phyloP scores from a whole-genome alignment of 352 stramenopile species.

The Phytophthora cryptogea region DNA sequence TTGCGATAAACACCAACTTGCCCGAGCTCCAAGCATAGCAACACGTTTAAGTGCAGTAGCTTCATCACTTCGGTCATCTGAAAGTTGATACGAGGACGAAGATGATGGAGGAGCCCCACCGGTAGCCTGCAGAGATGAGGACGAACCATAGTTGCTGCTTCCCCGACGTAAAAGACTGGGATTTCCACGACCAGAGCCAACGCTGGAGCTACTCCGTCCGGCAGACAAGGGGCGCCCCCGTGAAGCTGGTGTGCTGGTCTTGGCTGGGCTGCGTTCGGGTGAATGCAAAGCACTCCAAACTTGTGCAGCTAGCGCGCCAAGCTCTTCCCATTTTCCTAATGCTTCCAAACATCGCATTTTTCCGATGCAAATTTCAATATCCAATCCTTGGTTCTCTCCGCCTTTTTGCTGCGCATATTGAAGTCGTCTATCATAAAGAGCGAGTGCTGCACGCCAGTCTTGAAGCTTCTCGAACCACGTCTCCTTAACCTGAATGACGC shows the following conservation, averaged over 20 bases:
- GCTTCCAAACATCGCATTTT: constrained; percentile 98
- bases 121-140: constrained; percentile 25
- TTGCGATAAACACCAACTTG: constrained; percentile 84
- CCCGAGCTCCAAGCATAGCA: constrained; percentile 79
- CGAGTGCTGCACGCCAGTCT: constrained; percentile 95
- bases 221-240: constrained; percentile 22
- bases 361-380: constrained; percentile 95
- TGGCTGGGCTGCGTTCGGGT: constrained; percentile 17
- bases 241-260: constrained; percentile 7
- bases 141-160: constrained; percentile 46
- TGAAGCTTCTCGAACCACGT: constrained; percentile 98
- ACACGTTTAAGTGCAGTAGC: constrained; percentile 63
- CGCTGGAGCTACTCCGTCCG: constrained; percentile 17
- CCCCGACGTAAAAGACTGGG: constrained; percentile 30
- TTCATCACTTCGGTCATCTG: constrained; percentile 46
- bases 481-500: constrained; percentile 92
- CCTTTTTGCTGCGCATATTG: constrained; percentile 30
- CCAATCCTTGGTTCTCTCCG: constrained; percentile 35
- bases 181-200: constrained; percentile 12
- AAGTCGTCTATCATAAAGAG: constrained; percentile 87
- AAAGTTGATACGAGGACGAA: constrained; percentile 27
- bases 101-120: constrained; percentile 11
- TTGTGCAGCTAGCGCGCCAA: constrained; percentile 88
- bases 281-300: constrained; percentile 52
- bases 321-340: constrained; percentile 94